phyloP scores from a whole-genome alignment of 2,329 filamentous ascomycete species.

The Conoideocrella luteorostrata region DNA sequence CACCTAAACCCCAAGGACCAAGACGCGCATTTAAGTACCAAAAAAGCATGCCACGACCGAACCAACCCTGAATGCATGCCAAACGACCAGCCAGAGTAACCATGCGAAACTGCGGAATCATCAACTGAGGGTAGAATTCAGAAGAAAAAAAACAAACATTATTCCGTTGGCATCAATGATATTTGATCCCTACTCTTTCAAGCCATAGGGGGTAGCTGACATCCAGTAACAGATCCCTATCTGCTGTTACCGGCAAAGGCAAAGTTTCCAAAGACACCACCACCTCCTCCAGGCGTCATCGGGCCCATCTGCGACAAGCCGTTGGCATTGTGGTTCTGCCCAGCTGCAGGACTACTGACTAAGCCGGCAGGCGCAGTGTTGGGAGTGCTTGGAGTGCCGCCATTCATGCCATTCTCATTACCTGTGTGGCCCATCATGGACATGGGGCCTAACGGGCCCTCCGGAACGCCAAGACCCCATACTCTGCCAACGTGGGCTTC shows the following conservation, averaged over 20 bases:
- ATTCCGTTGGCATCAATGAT: too few species aligned
- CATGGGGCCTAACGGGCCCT: slow-evolving; percentile 34
- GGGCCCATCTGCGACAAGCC: slow-evolving; percentile 55
- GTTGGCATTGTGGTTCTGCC: slow-evolving; percentile 49
- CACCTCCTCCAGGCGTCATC: slow-evolving; percentile 71
- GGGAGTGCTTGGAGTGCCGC: slow-evolving; percentile 54
- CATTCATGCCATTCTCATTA: slow-evolving; percentile 32
- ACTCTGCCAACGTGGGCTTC: slow-evolving; percentile 83
- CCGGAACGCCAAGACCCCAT: slow-evolving; percentile 79
- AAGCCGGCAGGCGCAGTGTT: slow-evolving; percentile 55
- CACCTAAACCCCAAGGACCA: too few species aligned
- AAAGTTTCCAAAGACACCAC: slow-evolving; percentile 72
- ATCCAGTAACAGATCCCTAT: slow-evolving; percentile 18
- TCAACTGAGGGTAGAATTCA: too few species aligned
- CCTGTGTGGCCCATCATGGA: slow-evolving; percentile 26
- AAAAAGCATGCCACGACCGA: too few species aligned
- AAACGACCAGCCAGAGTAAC: not conserved
- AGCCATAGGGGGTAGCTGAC: slow-evolving; percentile 8
- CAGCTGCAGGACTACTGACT: slow-evolving; percentile 38
- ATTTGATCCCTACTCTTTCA: not conserved
- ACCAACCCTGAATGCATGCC: slow-evolving; percentile 4
- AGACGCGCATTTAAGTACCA: too few species aligned
- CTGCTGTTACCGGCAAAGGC: slow-evolving; percentile 40
- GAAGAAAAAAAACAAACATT: too few species aligned
- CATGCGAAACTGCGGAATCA: not conserved